Evolutionary conservation across 2,329 filamentous ascomycete species (phyloP), one percentile per base, ranked within the genome.

Genomic region (Colletotrichum truncatum): DNA sequence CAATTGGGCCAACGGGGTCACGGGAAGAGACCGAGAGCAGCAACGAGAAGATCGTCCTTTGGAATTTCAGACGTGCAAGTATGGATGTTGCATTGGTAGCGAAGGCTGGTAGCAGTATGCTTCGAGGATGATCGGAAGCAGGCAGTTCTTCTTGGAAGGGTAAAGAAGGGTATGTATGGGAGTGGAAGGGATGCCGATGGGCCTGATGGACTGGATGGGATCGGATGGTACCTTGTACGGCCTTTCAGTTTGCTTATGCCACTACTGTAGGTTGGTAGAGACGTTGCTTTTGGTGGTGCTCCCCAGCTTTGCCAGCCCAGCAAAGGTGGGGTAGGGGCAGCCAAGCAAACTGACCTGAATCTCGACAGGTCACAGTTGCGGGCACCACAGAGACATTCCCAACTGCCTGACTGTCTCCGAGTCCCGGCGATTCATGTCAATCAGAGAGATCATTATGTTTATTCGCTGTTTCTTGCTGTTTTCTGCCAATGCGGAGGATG

Each of bases 311-410:
- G 36, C 61, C 28, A 59, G 62, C 57, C 57, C 49, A 65, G 63
- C 57, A 36, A 46, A 62, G 63, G 58, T 66, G 63, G 63, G 63
- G 57, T 63, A 66, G 58, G 51, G 57, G 58, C 51, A 51, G 28
- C 57, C 58, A 51, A 56, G 39, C 51, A 65, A 53, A 25, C 49
- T 36, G 25, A 62, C 62, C 57, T 65, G 57, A 61, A 65, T 65
- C 62, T 55, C 43, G 41, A 54, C 57, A 48, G 56, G 62, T 60
- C 62, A 41, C 48, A 38, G 54, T 36, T 30, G 46, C 56, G 62
- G n/a, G 54, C 23, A 43, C 18, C 52, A n/a, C n/a, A 49, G 32
- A 49, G 14, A 49, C 51, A 57, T 25, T 56, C 25, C 54, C 39
- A 21, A 16, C 34, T 45, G 52, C 21, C 11, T 52, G 48, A 58